Evolutionary conservation across 768 basidiomycete genomes (phyloP), one percentile per base, ranked within the genome.

Genomic region (Tephrocybe sp.): DNA sequence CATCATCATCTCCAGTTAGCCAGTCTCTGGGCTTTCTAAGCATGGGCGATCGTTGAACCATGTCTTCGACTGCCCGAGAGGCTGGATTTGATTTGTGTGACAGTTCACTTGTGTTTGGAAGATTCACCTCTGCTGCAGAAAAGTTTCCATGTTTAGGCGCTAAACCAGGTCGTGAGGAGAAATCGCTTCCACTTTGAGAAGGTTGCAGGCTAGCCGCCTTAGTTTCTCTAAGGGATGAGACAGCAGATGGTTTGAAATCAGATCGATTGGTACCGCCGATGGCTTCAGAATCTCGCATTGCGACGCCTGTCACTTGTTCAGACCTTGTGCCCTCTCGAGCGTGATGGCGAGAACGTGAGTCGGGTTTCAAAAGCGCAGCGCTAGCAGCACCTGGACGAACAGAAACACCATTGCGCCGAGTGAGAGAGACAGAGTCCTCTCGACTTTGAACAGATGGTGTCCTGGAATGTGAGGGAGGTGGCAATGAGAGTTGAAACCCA

Each of bases 1-100:
- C 60, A 20, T 74, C 73, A 49, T 82, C 79, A 48, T 79, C 78
- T 8, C 89, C 89, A 14, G 90, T 89, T 31, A 92, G 68, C 89
- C 89, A 89, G 61, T 91, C 88, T 56, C 69, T 73, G 3, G 52
- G 51, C 41, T 44, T 49, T 16, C 7, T 41, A 14, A 14, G 45
- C 20, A 31, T 30, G n/a, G 49, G 48, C 12, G 50, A 36, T 12
- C 34, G 48, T 4, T 48, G 20, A 16, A 20, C 32, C 5, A 38
- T 14, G 26, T 45, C 23, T 13, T 53, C 46, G 1, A 22, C 40
- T 17, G n/a, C n/a, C n/a, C 39, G 31, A 4, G 41, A 39, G 6
- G 43, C 35, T n/a, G 38, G n/a, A 14, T 53, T 22, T 10, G 54
- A 36, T 16, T 41, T 42, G 32, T 30, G 30, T 11, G 31, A n/a